Conservation (phyloP, 257 asterid genomes). For the Solanum neorickii region DNA sequence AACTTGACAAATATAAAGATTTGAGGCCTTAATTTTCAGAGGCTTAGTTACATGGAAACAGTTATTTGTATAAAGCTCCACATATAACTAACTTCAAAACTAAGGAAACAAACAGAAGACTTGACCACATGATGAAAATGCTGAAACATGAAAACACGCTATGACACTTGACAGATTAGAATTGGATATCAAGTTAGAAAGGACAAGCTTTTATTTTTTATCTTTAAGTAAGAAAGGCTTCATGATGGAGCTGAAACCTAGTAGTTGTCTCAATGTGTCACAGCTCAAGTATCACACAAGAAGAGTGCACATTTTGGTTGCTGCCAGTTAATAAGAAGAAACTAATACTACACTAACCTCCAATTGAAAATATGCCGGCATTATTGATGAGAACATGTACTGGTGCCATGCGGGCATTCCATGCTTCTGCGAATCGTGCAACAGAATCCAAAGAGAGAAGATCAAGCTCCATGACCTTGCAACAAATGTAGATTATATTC, state of each 20-base stretch:
- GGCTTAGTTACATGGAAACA: neutral
- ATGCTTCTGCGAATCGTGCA: conserved; percentile 70
- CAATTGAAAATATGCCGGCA: conserved; percentile 90
- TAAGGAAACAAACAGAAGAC: neutral
- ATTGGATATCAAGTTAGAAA: neutral
- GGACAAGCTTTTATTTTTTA: neutral
- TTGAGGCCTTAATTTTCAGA: neutral
- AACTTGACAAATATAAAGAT: neutral
- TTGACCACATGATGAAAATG: neutral
- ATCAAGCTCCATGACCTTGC: conserved; percentile 87
- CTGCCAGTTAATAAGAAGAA: neutral
- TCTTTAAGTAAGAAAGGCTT: neutral
- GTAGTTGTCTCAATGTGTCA: neutral
- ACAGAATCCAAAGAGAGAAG: conserved; percentile 88
- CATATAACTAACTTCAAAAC: neutral
- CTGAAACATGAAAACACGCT: neutral
- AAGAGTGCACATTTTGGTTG: neutral
- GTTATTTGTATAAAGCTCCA: neutral
- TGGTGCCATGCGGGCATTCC: conserved; percentile 69
- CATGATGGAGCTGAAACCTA: neutral
- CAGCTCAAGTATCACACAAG: neutral
- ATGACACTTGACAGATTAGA: neutral
- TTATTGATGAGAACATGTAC: conserved; percentile 79
- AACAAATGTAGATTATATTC: neutral
- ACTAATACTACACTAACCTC: conserved; percentile 31